A percentile compares a stretch with the other conserved stretches of the same genome.
Evolutionary conservation across 805 yeast species (phyloP).

Genomic region (Saccharomycopsis guyanensis): DNA sequence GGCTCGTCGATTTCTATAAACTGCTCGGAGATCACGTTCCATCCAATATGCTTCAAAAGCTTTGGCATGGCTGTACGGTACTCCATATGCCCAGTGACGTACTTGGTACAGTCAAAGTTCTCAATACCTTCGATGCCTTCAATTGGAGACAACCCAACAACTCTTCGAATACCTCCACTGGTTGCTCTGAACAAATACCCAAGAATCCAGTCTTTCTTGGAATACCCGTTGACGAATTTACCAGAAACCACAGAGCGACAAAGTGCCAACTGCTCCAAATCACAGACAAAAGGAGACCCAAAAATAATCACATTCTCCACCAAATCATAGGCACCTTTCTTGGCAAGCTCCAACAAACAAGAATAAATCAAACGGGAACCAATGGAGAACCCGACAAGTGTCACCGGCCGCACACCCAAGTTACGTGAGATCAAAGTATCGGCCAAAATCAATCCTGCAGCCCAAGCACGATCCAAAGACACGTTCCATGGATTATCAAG

Average conservation of each 20-base stretch:
- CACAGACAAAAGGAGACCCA: slow-evolving; percentile 82
- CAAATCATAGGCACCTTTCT: slow-evolving; percentile 77
- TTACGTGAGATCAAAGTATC: slow-evolving; percentile 84
- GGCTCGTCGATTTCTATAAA: slow-evolving; percentile 95
- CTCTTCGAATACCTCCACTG: slow-evolving; percentile 86
- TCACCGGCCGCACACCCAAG: slow-evolving; percentile 86
- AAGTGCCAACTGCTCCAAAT: slow-evolving; percentile 65
- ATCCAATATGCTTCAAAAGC: slow-evolving; percentile 57
- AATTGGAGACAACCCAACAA: slow-evolving; percentile 81
- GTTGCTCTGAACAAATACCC: slow-evolving; percentile 95
- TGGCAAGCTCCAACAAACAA: slow-evolving; percentile 79
- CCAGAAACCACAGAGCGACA: slow-evolving; percentile 88
- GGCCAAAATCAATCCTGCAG: slow-evolving; percentile 85
- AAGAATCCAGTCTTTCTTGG: slow-evolving; percentile 90
- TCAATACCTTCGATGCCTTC: slow-evolving; percentile 60
- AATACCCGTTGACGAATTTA: slow-evolving; percentile 80
- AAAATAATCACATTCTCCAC: slow-evolving; percentile 82
- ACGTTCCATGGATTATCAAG: slow-evolving; percentile 98
- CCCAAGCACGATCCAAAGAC: slow-evolving; percentile 94
- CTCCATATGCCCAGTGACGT: slow-evolving; percentile 95
- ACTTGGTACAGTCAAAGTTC: slow-evolving; percentile 78
- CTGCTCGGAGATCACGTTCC: slow-evolving; percentile 83
- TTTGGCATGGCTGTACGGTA: slow-evolving; percentile 91
- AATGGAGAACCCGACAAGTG: slow-evolving; percentile 85
- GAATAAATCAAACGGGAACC: slow-evolving; percentile 92